phyloP scores from a whole-genome alignment of 768 basidiomycete genomes.

The Termitomyces sp. region DNA sequence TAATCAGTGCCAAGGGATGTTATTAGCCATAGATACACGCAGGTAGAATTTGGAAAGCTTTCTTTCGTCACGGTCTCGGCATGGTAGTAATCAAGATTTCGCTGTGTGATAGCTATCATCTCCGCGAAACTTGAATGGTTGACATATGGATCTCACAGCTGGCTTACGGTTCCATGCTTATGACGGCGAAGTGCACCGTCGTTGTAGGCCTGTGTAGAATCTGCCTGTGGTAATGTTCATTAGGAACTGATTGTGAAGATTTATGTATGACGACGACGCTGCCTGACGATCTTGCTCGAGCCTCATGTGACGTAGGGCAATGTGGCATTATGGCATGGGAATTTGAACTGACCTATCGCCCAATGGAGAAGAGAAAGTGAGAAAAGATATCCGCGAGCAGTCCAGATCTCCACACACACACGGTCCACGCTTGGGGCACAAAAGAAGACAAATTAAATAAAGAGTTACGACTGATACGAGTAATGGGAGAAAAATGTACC shows the following conservation, averaged over 20 bases:
- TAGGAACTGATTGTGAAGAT: neutral
- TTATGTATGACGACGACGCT: neutral
- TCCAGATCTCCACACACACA: neutral
- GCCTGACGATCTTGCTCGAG: neutral
- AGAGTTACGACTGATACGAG: neutral
- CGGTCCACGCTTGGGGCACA: neutral
- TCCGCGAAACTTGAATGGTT: neutral
- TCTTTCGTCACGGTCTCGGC: neutral
- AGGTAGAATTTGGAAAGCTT: neutral
- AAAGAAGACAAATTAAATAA: neutral
- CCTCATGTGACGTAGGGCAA: neutral
- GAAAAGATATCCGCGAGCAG: neutral
- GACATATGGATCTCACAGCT: neutral
- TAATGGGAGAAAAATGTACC: neutral
- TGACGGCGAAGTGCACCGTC: neutral
- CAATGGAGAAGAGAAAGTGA: neutral
- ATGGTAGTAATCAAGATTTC: neutral
- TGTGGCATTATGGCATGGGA: neutral
- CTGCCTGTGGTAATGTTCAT: neutral
- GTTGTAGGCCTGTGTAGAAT: neutral
- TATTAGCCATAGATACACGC: neutral
- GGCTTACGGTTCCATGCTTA: neutral
- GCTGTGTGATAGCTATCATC: neutral
- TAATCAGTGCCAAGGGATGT: neutral
- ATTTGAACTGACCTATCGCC: neutral